phyloP scores from a whole-genome alignment of 495 filamentous ascomycete species.

The Clohesyomyces aquaticus region DNA sequence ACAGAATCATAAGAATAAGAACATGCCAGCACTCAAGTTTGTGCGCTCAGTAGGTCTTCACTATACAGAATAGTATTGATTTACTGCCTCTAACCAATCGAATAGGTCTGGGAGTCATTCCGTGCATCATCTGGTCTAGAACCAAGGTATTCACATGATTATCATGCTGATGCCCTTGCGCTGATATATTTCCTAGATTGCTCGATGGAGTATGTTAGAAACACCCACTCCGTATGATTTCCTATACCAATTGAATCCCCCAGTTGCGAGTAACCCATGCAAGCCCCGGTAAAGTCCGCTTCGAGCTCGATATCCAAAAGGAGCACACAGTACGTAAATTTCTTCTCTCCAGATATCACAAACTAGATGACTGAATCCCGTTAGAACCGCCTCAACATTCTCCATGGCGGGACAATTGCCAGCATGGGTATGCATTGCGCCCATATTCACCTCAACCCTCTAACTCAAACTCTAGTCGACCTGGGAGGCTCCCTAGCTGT shows the following conservation, averaged over 20 bases:
- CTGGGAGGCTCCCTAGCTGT: conserved; percentile 92
- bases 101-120: conserved; percentile 80
- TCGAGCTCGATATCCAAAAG: conserved; percentile 83
- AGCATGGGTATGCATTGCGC: conserved; percentile 68
- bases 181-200: conserved; percentile 26
- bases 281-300: conserved; percentile 76
- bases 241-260: neutral
- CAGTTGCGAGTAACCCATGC: conserved; percentile 80
- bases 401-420: conserved; percentile 94
- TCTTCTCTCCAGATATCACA: neutral
- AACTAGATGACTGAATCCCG: conserved; percentile 12
- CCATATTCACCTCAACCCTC: neutral
- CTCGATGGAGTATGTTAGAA: conserved; percentile 42
- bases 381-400: conserved; percentile 80
- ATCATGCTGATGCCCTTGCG: neutral
- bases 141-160: conserved; percentile 64
- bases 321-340: conserved; percentile 73
- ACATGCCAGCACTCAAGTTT: conserved; percentile 57
- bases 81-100: conserved; percentile 11
- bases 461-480: conserved; percentile 63
- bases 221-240: neutral
- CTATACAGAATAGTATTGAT: neutral
- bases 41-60: conserved; percentile 36
- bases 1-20: conserved; percentile 4
- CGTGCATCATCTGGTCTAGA: conserved; percentile 82